Percentiles rank a stretch among this genome's conserved stretches.
Conservation (phyloP, 2,329 filamentous ascomycete genomes). For the Fusarium praegraminearum region DNA sequence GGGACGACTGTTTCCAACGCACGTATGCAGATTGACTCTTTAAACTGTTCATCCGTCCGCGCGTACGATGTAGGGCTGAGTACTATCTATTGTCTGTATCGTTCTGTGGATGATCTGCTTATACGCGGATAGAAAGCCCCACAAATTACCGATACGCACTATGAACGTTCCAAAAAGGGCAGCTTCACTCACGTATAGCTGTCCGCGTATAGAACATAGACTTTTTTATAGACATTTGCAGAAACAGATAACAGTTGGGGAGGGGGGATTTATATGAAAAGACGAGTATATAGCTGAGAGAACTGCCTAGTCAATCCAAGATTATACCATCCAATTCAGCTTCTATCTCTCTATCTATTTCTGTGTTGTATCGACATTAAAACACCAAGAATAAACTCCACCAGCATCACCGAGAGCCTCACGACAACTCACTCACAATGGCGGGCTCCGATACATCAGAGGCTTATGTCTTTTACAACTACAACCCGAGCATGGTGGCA, state of each 20-base stretch:
- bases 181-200: not conserved
- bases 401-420: conserved; percentile 3
- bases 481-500: conserved; percentile 59
- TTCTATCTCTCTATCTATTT: not conserved
- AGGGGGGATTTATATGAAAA: conserved; percentile 12
- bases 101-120: not conserved
- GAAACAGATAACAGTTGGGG: not conserved
- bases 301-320: not conserved
- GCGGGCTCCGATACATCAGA: conserved; percentile 16
- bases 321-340: not conserved
- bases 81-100: not conserved
- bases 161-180: conserved; percentile 2
- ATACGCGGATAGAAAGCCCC: conserved; percentile 35
- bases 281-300: conserved; percentile 33
- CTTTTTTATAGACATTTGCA: not conserved
- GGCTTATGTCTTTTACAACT: conserved; percentile 57
- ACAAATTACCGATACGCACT: conserved; percentile 7
- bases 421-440: conserved; percentile 24
- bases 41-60: not conserved
- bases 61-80: conserved; percentile 26
- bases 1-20: not conserved
- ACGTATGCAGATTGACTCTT: not conserved
- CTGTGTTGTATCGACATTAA: not conserved
- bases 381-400: conserved; percentile 4
- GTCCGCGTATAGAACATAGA: conserved; percentile 32